Evolutionary conservation across 1,284 basidiomycete species (phyloP).

Genomic region (Wallemia mellicola): DNA sequence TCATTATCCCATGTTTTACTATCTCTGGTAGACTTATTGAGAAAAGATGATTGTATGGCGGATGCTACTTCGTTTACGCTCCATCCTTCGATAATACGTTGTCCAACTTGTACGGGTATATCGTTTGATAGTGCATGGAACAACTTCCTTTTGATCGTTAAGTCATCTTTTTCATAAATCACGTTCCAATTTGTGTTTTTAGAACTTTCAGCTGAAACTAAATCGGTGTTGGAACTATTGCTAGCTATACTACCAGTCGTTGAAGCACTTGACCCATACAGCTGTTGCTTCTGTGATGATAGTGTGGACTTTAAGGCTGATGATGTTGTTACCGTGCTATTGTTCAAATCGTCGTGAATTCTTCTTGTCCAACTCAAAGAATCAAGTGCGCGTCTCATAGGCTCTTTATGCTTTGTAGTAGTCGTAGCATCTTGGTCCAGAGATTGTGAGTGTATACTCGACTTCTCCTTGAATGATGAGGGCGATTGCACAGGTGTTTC

Average conservation of each 20-base stretch:
- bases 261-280: constrained; percentile 15
- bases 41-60: constrained; percentile 35
- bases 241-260: constrained; percentile 36
- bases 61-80: constrained; percentile 69
- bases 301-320: constrained; percentile 13
- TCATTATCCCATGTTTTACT: constrained; percentile 57
- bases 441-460: neutral
- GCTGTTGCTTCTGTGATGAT: constrained; percentile 11
- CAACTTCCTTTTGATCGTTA: constrained; percentile 44
- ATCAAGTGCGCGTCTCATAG: neutral
- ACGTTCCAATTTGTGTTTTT: constrained; percentile 44
- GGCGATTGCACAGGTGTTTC: neutral
- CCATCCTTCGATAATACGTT: constrained; percentile 76
- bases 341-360: constrained; percentile 6
- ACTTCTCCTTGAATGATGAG: neutral
- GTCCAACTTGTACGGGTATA: constrained; percentile 60
- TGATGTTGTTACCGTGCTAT: constrained; percentile 11
- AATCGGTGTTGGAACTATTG: constrained; percentile 46
- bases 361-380: constrained; percentile 5
- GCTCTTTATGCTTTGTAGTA: neutral
- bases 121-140: constrained; percentile 45
- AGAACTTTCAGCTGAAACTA: constrained; percentile 39
- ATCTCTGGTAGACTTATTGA: constrained; percentile 9
- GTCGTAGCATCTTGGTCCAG: neutral
- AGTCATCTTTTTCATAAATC: constrained; percentile 41